phyloP scores from a whole-genome alignment of 2,329 filamentous ascomycete species.

The Rhinocladiella mackenziei region DNA sequence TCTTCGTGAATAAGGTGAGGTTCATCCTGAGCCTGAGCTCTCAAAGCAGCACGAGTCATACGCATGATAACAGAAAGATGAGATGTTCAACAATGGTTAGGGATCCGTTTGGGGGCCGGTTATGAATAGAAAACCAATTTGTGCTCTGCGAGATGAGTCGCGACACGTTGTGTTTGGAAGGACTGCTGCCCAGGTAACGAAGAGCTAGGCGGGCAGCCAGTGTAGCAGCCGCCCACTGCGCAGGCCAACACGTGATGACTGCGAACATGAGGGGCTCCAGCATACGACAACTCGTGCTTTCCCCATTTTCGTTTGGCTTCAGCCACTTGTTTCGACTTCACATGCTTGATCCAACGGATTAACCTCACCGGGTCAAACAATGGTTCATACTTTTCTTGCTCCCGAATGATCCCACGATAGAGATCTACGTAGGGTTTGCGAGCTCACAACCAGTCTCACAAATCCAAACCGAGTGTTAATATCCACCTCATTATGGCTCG shows the following conservation, averaged over 20 bases:
- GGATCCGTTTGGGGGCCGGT: neutral
- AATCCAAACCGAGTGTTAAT: neutral
- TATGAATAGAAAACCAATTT: neutral
- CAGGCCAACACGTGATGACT: too few relatives aligned
- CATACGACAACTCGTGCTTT: too few relatives aligned
- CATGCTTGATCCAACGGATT: too few relatives aligned
- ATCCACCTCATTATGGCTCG: constrained; percentile 37
- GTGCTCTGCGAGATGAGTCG: neutral
- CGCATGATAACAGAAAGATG: constrained; percentile 25
- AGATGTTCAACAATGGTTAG: neutral
- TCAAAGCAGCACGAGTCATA: constrained; percentile 29
- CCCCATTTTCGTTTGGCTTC: too few relatives aligned
- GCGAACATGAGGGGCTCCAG: too few relatives aligned
- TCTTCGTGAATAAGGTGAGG: constrained; percentile 23
- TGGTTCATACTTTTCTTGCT: too few relatives aligned
- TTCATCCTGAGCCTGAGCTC: constrained; percentile 27
- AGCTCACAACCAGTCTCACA: too few relatives aligned
- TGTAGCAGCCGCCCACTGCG: too few relatives aligned
- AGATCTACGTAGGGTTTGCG: too few relatives aligned
- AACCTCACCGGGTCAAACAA: too few relatives aligned
- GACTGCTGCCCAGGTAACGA: neutral
- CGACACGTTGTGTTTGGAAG: neutral
- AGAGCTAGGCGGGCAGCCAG: neutral
- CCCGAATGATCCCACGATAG: too few relatives aligned
- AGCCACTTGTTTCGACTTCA: too few relatives aligned